Percentiles rank a stretch among this genome's conserved stretches.
Evolutionary conservation across 176 grass and related monocot genomes (phyloP).

Genomic region (Aechmea fasciata): DNA sequence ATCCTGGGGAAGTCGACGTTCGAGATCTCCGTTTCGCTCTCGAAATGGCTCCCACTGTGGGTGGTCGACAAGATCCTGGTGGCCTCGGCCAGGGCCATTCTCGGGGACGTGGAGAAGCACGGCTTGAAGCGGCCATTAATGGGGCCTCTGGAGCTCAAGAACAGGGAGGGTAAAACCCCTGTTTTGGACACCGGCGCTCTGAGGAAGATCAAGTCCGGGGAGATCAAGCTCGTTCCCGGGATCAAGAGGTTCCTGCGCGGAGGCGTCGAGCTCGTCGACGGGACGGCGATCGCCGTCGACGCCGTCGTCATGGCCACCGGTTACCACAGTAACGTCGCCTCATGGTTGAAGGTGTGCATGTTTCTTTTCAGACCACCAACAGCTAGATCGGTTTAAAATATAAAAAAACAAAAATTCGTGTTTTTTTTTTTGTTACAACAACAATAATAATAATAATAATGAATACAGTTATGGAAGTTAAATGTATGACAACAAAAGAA

Average conservation of each 20-base stretch:
- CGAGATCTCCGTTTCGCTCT: conserved; percentile 24
- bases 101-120: conserved; percentile 25
- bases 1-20: conserved; percentile 36
- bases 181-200: conserved; percentile 34
- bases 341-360: conserved; percentile 30
- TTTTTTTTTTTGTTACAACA: too few relatives aligned
- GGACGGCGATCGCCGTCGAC: conserved; percentile 15
- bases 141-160: conserved; percentile 43
- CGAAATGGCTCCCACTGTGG: conserved; percentile 32
- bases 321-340: conserved; percentile 37
- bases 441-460: too few relatives aligned
- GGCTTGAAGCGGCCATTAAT: conserved; percentile 22
- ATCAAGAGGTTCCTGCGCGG: conserved; percentile 22
- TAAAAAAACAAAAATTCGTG: too few relatives aligned
- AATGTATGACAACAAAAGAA: not conserved
- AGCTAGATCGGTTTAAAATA: too few relatives aligned
- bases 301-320: conserved; percentile 38
- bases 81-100: conserved; percentile 18
- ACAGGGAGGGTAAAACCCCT: conserved; percentile 29
- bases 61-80: conserved; percentile 31
- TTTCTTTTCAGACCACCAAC: too few relatives aligned
- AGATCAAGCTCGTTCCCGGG: conserved; percentile 36
- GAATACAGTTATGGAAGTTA: not conserved
- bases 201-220: conserved; percentile 32
- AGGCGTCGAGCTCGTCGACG: conserved; percentile 24